phyloP scores from a whole-genome alignment of 2,329 filamentous ascomycete species.

The Diaporthe velutina region DNA sequence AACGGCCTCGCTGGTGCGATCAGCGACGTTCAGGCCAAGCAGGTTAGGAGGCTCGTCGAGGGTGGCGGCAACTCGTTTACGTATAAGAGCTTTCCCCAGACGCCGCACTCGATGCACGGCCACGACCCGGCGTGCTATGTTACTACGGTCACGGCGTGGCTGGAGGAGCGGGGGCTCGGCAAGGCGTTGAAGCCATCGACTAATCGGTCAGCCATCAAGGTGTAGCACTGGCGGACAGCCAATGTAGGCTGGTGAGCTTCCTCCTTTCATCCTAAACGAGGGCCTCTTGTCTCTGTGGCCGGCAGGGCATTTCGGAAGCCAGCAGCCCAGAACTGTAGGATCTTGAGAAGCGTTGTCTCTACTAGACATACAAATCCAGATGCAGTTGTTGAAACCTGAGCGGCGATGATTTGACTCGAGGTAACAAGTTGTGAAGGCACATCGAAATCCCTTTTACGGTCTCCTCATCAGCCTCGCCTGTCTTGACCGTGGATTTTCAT shows the following conservation, averaged over 20 bases:
- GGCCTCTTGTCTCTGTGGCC: not conserved
- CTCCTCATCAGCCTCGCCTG: not conserved
- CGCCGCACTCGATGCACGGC: constrained; percentile 40
- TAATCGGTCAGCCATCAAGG: constrained; percentile 9
- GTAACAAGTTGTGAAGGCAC: not conserved
- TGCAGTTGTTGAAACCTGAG: not conserved
- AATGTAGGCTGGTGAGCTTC: too few species aligned
- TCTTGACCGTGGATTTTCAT: not conserved
- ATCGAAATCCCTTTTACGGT: not conserved
- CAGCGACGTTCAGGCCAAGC: constrained; percentile 35
- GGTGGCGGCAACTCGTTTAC: constrained; percentile 38
- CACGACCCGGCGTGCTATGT: constrained; percentile 39
- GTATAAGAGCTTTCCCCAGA: constrained; percentile 36
- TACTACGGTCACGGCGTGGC: constrained; percentile 35
- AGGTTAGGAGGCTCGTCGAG: constrained; percentile 38
- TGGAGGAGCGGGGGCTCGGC: constrained; percentile 35
- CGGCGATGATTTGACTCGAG: not conserved
- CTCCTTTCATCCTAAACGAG: not conserved
- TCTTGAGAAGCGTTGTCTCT: too few species aligned
- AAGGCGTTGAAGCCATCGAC: constrained; percentile 28
- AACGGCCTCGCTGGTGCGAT: constrained; percentile 36
- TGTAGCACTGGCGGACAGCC: not conserved
- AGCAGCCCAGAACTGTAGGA: too few species aligned
- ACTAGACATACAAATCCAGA: not conserved
- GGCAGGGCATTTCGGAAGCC: not conserved